A percentile compares a stretch with the other conserved stretches of the same genome.
Evolutionary conservation across 23 red algal species (phyloP).

Genomic region (Chondrus crispus): DNA sequence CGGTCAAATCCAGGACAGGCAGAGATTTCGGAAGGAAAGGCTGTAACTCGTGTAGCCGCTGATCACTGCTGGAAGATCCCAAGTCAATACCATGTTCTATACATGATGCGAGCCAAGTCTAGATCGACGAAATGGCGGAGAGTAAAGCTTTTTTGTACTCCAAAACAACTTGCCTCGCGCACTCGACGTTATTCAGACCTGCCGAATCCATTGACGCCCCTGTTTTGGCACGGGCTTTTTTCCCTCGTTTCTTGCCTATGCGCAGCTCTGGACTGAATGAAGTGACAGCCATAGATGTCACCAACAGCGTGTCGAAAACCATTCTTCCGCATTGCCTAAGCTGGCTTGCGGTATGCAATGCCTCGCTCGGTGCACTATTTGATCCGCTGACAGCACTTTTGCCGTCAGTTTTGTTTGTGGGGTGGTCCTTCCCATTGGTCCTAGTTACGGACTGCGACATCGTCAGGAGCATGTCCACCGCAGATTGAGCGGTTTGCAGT

Average conservation of each 20-base stretch:
- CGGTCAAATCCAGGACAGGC: conserved; percentile 7
- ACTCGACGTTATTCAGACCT: background rate
- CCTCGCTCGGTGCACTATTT: background rate
- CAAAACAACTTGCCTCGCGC: conserved; percentile 3
- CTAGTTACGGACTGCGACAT: background rate
- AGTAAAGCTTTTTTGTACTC: conserved; percentile 31
- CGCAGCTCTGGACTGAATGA: conserved; percentile 53
- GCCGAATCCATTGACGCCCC: background rate
- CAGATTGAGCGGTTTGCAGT: background rate
- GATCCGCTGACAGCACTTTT: background rate
- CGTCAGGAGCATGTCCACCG: background rate
- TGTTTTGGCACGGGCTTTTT: background rate
- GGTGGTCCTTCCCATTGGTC: background rate
- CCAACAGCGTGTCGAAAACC: conserved; percentile 29
- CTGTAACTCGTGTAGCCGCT: background rate
- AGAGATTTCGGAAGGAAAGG: conserved; percentile 19
- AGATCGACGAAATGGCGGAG: conserved; percentile 27
- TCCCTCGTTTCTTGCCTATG: conserved; percentile 25
- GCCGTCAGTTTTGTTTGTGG: no score
- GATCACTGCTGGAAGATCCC: conserved; percentile 9
- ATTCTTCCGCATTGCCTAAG: conserved; percentile 34
- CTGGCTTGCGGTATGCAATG: background rate
- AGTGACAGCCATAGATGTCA: background rate
- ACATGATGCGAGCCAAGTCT: conserved; percentile 39
- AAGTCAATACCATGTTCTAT: conserved; percentile 48